These are phyloP conservation scores for Abelmoschus esculentus DNA, from an alignment of 345 rosid genomes.

Conservation along the genomic window DNA sequence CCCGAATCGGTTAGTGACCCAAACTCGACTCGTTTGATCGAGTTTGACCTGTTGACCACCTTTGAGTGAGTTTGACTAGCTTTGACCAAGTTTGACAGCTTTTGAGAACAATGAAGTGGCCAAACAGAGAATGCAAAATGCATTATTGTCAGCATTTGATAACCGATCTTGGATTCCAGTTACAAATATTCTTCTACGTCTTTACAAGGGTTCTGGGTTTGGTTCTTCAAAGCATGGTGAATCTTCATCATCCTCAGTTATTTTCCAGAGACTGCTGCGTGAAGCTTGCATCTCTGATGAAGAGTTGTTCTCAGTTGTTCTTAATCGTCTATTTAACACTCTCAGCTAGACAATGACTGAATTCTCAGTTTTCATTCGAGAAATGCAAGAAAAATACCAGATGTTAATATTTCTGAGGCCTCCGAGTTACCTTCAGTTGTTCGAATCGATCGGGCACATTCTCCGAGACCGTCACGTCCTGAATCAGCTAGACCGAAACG, in stretches of 20 bases:
- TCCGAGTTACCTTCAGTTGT: too few relatives aligned
- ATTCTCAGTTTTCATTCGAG: conserved; percentile 86
- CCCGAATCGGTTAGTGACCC: too few relatives aligned
- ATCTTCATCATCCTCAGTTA: conserved; percentile 66
- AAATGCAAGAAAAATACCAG: conserved; percentile 95
- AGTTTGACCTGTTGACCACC: too few relatives aligned
- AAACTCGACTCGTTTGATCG: too few relatives aligned
- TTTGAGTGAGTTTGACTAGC: too few relatives aligned
- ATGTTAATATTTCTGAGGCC: too few relatives aligned
- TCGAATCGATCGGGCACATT: too few relatives aligned
- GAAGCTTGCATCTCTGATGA: conserved; percentile 68
- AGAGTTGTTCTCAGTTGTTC: conserved; percentile 72
- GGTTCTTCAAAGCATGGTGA: conserved; percentile 76
- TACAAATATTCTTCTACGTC: conserved; percentile 76
- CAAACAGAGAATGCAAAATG: conserved; percentile 63
- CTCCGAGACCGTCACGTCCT: too few relatives aligned
- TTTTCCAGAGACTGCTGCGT: conserved; percentile 78
- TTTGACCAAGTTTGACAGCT: conserved; percentile 61
- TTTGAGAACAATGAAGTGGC: conserved; percentile 89
- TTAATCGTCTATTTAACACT: conserved; percentile 88
- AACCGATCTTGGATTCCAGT: conserved; percentile 93
- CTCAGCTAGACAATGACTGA: conserved; percentile 98
- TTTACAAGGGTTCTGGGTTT: conserved; percentile 78
- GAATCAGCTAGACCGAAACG: too few relatives aligned
- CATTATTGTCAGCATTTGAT: conserved; percentile 81